Evolutionary conservation across 2,329 filamentous ascomycete genomes (phyloP).

Genomic region (Aspergillus texensis): DNA sequence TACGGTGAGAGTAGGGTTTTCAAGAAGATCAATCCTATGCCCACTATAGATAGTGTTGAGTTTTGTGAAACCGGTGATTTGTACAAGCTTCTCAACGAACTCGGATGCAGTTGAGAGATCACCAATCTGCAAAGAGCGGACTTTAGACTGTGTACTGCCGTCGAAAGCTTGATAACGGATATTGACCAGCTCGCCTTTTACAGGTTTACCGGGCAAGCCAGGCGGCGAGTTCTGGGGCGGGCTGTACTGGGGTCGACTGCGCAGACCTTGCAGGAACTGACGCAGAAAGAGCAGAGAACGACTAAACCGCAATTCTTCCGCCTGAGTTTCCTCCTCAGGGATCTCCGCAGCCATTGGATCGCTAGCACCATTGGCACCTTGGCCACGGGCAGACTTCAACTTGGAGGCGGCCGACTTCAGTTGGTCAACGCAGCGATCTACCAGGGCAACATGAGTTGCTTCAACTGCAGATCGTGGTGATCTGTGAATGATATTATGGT

Average conservation of each 20-base stretch:
- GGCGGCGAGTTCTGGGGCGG: constrained; percentile 63
- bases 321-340: constrained; percentile 51
- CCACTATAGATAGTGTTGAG: constrained; percentile 74
- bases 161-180: constrained; percentile 77
- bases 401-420: constrained; percentile 64
- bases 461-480: constrained; percentile 52
- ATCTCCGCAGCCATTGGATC: constrained; percentile 58
- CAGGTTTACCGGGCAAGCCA: constrained; percentile 56
- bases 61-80: constrained; percentile 74
- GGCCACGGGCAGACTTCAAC: constrained; percentile 54
- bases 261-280: constrained; percentile 63
- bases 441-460: constrained; percentile 68
- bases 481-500: constrained; percentile 47
- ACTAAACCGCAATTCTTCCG: constrained; percentile 66
- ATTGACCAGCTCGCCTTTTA: constrained; percentile 65
- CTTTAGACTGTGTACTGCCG: constrained; percentile 60
- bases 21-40: constrained; percentile 63
- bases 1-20: constrained; percentile 63
- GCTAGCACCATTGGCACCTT: constrained; percentile 47
- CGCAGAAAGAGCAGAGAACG: constrained; percentile 70
- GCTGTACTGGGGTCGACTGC: constrained; percentile 58
- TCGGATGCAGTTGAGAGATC: constrained; percentile 71
- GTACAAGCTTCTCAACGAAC: constrained; percentile 66
- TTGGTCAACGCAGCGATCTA: constrained; percentile 72
- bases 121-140: constrained; percentile 67